Base-by-base conservation (phyloP, 805 yeast genomes). In the Wickerhamomyces queroliae region DNA sequence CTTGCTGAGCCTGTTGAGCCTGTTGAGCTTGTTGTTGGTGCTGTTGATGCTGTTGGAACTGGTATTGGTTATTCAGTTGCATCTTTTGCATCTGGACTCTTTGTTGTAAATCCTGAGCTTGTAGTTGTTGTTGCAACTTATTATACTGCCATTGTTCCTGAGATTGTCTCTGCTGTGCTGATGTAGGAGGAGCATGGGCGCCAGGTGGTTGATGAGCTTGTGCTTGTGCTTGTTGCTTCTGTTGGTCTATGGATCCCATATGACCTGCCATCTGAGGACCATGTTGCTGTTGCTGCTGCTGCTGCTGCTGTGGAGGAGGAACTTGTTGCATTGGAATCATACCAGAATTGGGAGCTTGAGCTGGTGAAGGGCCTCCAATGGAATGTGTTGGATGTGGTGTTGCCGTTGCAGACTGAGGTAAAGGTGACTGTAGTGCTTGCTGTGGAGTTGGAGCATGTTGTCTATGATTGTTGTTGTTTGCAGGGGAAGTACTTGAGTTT, bases 1-100 rank as follows among this genome's bases (percentile, higher is more conserved):
- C n/a, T n/a, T n/a, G n/a, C n/a, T n/a, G n/a, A n/a, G n/a, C n/a
- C n/a, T n/a, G n/a, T n/a, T n/a, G n/a, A n/a, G n/a, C n/a, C n/a
- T n/a, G n/a, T n/a, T 29, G 30, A 19, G 33, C 25, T 19, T 32
- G 22, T 35, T 25, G 22, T 19, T 35, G 39, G 16, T 45, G 48
- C 29, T 45, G 51, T 33, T 44, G 48, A 37, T 39, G 50, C 23
- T 38, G 39, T 22, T 40, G 28, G 29, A 31, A 33, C 21, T 26
- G 33, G 13, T 23, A 32, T 22, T 51, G 58, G 21, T 39, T 44
- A 36, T 43, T 45, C 19, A 53, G 17, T 28, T 51, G 54, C 2
- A 46, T 42, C 33, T 52, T 50, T 18, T 52, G 57, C 13, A 53
- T 19, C 16, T 53, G 56, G 4, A 47, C 51, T 18, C 55, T 22